phyloP scores from a whole-genome alignment of 495 filamentous ascomycete species.

The Xylaria venustula region DNA sequence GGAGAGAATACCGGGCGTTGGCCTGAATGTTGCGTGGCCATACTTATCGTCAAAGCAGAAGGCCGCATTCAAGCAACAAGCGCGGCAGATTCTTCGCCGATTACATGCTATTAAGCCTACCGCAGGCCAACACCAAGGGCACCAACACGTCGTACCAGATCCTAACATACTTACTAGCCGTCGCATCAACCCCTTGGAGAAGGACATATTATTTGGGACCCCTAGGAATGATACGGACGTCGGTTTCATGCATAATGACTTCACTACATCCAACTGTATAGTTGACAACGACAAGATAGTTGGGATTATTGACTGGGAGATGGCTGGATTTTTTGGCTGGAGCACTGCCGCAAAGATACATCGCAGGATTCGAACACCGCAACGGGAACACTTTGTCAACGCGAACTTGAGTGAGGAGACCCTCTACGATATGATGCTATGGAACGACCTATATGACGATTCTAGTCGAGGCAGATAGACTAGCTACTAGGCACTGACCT shows the following conservation, averaged over 20 bases:
- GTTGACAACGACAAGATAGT: constrained; percentile 44
- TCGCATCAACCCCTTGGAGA: constrained; percentile 31
- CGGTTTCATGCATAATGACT: constrained; percentile 46
- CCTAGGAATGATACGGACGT: constrained; percentile 31
- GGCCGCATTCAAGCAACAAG: constrained; percentile 41
- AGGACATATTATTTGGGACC: constrained; percentile 31
- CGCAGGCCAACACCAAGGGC: constrained; percentile 17
- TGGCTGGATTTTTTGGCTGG: constrained; percentile 48
- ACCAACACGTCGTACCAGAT: constrained; percentile 35
- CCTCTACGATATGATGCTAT: constrained; percentile 35
- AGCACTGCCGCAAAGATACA: constrained; percentile 37
- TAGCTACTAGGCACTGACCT: too few species aligned
- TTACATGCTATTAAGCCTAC: constrained; percentile 28
- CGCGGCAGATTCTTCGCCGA: constrained; percentile 31
- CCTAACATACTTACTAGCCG: constrained; percentile 35
- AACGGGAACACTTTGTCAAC: constrained; percentile 38
- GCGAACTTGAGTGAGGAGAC: constrained; percentile 27
- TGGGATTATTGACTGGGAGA: constrained; percentile 48
- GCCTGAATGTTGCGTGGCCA: constrained; percentile 42
- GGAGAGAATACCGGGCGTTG: constrained; percentile 43
- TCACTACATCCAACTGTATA: constrained; percentile 40
- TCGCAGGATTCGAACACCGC: constrained; percentile 7
- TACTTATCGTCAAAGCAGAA: constrained; percentile 41
- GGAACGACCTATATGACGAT: constrained; percentile 38
- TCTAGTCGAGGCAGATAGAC: too few species aligned